These are phyloP conservation scores for Sphaerulina vaccinii DNA, from an alignment of 2,329 filamentous ascomycete species.

Conservation along the genomic window DNA sequence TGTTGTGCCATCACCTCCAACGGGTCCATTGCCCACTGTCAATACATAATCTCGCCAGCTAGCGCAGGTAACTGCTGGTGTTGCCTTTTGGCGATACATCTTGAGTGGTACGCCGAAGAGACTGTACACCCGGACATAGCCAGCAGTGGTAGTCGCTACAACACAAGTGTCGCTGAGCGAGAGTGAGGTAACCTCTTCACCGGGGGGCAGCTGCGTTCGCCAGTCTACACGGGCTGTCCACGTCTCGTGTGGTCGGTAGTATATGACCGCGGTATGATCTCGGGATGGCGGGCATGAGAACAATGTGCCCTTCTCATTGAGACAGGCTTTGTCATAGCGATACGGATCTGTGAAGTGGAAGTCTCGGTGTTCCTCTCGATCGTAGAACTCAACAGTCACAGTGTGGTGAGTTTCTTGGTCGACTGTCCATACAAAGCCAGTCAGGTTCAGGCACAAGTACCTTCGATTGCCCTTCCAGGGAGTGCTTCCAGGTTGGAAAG, in stretches of 20 bases:
- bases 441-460: conserved; percentile 89
- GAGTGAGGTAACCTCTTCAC: conserved; percentile 84
- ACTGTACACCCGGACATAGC: conserved; percentile 90
- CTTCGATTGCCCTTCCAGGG: conserved; percentile 93
- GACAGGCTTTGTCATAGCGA: conserved; percentile 91
- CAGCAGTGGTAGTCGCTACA: conserved; percentile 79
- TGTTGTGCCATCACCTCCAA: conserved; percentile 73
- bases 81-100: conserved; percentile 88
- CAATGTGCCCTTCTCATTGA: conserved; percentile 78
- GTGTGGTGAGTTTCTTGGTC: conserved; percentile 88
- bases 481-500: conserved; percentile 92
- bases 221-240: conserved; percentile 92
- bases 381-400: conserved; percentile 95
- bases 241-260: conserved; percentile 94
- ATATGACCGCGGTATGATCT: conserved; percentile 73
- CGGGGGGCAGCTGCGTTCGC: conserved; percentile 80
- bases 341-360: conserved; percentile 98
- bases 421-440: conserved; percentile 95
- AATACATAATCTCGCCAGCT: conserved; percentile 96
- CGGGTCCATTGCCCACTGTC: conserved; percentile 87
- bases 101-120: conserved; percentile 86
- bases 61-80: conserved; percentile 85
- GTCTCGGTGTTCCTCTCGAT: conserved; percentile 85
- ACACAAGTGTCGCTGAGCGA: conserved; percentile 89
- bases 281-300: conserved; percentile 75